Percentiles rank a stretch among this genome's conserved stretches.
phyloP scores from a whole-genome alignment of 2,329 filamentous ascomycete species.

The Coniochaeta sp. region DNA sequence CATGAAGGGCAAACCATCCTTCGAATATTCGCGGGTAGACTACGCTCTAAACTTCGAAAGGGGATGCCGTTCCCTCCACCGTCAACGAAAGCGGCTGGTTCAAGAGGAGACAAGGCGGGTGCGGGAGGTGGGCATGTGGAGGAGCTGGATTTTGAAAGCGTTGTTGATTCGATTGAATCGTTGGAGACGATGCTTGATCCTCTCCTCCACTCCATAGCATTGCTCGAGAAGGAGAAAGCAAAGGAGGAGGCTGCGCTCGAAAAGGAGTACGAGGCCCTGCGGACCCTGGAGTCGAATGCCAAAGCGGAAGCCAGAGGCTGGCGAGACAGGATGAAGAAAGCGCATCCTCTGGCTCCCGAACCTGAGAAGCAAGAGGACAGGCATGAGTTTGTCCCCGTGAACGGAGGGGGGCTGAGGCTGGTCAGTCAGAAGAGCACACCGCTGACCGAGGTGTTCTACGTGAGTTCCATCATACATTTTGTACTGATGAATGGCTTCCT shows the following conservation, averaged over 20 bases:
- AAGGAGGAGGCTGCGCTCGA: slow-evolving; percentile 49
- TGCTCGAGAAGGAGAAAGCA: slow-evolving; percentile 51
- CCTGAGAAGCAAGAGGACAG: slow-evolving; percentile 4
- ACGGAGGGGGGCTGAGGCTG: neutral
- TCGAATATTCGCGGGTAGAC: slow-evolving; percentile 42
- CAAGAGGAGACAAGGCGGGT: slow-evolving; percentile 7
- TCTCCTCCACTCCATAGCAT: slow-evolving; percentile 51
- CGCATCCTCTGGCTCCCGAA: slow-evolving; percentile 41
- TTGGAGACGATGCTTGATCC: slow-evolving; percentile 55
- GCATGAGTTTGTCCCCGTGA: neutral
- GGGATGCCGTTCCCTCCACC: slow-evolving; percentile 61
- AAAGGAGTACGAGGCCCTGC: slow-evolving; percentile 43
- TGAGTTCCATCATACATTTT: slow-evolving; percentile 9
- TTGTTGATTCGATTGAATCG: slow-evolving; percentile 48
- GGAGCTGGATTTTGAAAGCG: slow-evolving; percentile 60
- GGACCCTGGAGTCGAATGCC: slow-evolving; percentile 46
- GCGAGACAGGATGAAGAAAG: slow-evolving; percentile 39
- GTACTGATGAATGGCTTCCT: neutral
- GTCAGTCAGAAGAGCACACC: neutral
- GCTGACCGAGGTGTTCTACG: slow-evolving; percentile 20
- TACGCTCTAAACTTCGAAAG: slow-evolving; percentile 49
- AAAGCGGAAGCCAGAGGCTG: slow-evolving; percentile 44
- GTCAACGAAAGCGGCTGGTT: slow-evolving; percentile 8
- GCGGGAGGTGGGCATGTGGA: slow-evolving; percentile 38
- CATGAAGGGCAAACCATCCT: slow-evolving; percentile 49